Evolutionary conservation across 2,329 filamentous ascomycete genomes (phyloP), one percentile per base, ranked within the genome.

Genomic region (Verticillium albo-atrum): DNA sequence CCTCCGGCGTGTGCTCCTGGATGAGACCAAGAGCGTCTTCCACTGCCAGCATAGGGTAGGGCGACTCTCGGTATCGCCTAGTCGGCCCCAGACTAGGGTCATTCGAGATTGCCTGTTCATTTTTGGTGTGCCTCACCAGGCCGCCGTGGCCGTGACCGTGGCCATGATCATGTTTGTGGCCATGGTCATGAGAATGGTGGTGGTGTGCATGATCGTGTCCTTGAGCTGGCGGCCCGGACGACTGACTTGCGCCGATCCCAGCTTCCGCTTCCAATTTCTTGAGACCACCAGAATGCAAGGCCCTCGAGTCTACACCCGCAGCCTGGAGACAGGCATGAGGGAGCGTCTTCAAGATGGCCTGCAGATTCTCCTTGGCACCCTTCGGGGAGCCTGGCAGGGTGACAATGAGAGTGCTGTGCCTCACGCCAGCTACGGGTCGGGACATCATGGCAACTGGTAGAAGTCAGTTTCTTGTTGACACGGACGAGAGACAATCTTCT

Each of bases 311-410:
- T 15, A 85, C 87, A 1, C 94, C 95, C 0, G 90, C 86, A 28
- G 91, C 90, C 77, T 98, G 94, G 7, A 90, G 77, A 66, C 95
- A 99, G n/a, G 95, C 95, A 75, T 99, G 95, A 0, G 94, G 93
- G 6, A 99, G 77, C n/a, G 94, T 86, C 70, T 92, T 96, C 62
- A 99, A 78, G 6, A 99, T 81, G 1, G 93, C 88, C 69, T 95
- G 87, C 0, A 99, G 82, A 69, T 98, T 99, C 77, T 99, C 95
- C 68, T 87, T 91, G 9, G 95, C 95, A 1, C 93, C 95, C 72
- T 98, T 98, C 0, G 95, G 95, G 0, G 94, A 98, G 1, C 95
- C 95, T 0, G 95, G 95, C 3, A 99, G 79, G 0, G 95, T 99
- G 62, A 97, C 77, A 26, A 99, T 89, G 57, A 99, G 75, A 1